A percentile compares a stretch with the other conserved stretches of the same genome.
Evolutionary conservation across 495 filamentous ascomycete species (phyloP).

Genomic region (Neurospora sp.): DNA sequence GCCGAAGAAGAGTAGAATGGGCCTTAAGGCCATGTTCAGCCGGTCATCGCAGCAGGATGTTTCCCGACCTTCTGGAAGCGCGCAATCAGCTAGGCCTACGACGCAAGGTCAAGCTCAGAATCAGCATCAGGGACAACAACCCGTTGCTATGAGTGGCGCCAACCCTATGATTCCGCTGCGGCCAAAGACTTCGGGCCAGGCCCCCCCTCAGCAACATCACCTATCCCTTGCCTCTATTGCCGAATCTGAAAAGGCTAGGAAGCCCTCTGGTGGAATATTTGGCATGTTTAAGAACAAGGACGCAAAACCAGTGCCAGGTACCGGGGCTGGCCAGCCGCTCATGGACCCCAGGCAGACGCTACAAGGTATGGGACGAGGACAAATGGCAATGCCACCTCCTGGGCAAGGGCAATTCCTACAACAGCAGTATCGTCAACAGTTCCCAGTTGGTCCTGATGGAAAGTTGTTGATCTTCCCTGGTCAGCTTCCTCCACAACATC

Average conservation of each 20-base stretch:
- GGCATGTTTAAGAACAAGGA: conserved; percentile 18
- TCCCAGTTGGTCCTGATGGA: conserved; percentile 17
- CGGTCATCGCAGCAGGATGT: conserved; percentile 3
- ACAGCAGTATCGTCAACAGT: conserved; percentile 13
- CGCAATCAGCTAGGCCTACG: background rate
- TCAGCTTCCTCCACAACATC: conserved; percentile 12
- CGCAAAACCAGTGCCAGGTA: background rate
- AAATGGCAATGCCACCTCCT: conserved; percentile 1
- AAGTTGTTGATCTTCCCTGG: conserved; percentile 9
- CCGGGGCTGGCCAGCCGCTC: background rate
- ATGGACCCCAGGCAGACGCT: background rate
- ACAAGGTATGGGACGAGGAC: conserved; percentile 3
- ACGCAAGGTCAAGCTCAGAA: conserved; percentile 6
- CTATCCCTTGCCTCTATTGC: background rate
- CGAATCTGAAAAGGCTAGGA: conserved; percentile 7
- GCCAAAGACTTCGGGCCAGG: background rate
- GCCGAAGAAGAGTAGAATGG: conserved; percentile 26
- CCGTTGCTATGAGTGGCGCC: conserved; percentile 2
- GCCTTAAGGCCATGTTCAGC: conserved; percentile 17
- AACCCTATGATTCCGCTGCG: background rate
- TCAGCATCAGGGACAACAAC: background rate
- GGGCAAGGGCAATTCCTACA: conserved; percentile 10
- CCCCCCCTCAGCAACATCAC: background rate
- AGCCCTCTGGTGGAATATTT: conserved; percentile 17
- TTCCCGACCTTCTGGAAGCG: background rate